Percentiles rank a stretch among this genome's conserved stretches.
Conservation (phyloP, 441 rosid genomes). For the Erodium trifolium region DNA sequence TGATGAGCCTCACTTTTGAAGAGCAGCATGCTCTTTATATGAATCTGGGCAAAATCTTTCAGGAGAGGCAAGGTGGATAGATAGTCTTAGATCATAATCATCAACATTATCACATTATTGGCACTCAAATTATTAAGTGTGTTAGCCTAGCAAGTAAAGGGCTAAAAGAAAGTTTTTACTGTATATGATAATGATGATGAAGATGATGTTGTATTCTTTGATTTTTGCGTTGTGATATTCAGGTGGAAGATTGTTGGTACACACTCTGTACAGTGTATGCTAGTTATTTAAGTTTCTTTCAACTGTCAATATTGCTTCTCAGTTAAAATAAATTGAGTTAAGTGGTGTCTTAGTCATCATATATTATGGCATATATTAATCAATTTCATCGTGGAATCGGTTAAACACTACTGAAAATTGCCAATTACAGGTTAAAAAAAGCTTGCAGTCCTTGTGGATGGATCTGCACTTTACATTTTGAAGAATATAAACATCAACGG, state of each 20-base stretch:
- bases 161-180: background rate
- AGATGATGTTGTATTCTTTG: background rate
- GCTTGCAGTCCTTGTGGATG: no score
- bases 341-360: background rate
- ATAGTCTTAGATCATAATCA: conserved; percentile 20
- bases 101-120: no score
- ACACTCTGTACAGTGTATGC: background rate
- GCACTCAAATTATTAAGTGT: background rate
- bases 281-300: background rate
- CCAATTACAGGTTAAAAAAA: no score
- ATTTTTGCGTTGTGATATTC: background rate
- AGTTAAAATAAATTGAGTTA: background rate
- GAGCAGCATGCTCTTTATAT: conserved; percentile 52
- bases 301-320: no score
- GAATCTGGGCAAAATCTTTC: conserved; percentile 54
- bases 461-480: no score
- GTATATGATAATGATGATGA: background rate
- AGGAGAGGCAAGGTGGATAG: conserved; percentile 29
- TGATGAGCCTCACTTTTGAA: conserved; percentile 47
- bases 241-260: background rate
- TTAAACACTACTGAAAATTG: no score
- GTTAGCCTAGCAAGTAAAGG: background rate
- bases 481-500: no score
- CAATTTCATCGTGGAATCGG: no score
- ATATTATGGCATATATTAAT: background rate